Percentiles rank a stretch among this genome's conserved stretches.
Conservation (phyloP, 352 stramenopile genomes). For the Thraustochytrium sp. region DNA sequence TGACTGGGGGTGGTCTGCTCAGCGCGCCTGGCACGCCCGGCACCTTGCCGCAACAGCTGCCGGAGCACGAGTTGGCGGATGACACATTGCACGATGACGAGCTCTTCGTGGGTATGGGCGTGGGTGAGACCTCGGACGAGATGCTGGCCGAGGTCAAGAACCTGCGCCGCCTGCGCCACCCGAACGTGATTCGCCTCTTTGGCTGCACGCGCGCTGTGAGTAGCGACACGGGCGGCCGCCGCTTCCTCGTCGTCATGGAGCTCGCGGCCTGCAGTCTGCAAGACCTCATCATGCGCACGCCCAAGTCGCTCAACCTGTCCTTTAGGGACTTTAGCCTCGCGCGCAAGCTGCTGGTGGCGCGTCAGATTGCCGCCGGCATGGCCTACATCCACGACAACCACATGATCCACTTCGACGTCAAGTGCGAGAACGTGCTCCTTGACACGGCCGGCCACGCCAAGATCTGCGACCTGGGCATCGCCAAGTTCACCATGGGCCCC, state of each 20-base stretch:
- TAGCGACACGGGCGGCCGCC: background rate
- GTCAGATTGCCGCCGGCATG: conserved; percentile 6
- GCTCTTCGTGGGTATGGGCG: background rate
- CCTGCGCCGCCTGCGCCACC: conserved; percentile 19
- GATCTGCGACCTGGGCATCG: conserved; percentile 44
- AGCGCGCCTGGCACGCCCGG: background rate
- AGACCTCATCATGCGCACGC: background rate
- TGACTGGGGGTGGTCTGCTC: too few species aligned
- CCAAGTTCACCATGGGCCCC: background rate
- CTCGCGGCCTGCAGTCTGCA: conserved; percentile 39
- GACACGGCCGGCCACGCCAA: conserved; percentile 17
- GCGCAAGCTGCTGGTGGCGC: background rate
- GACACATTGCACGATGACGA: background rate
- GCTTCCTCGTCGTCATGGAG: conserved; percentile 43
- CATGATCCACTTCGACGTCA: conserved; percentile 46
- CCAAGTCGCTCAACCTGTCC: conserved; percentile 21
- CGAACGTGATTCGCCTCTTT: conserved; percentile 42
- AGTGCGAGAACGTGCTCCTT: conserved; percentile 34
- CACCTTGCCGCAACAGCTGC: background rate
- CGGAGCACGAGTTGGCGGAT: background rate
- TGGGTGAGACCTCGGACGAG: background rate
- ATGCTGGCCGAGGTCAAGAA: conserved; percentile 32
- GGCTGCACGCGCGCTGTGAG: background rate
- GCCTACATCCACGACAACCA: conserved; percentile 44
- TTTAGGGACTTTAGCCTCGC: conserved; percentile 20